These are phyloP conservation scores for Plectosphaerella cucumerina DNA, from an alignment of 2,329 filamentous ascomycete genomes.

Conservation along the genomic window DNA sequence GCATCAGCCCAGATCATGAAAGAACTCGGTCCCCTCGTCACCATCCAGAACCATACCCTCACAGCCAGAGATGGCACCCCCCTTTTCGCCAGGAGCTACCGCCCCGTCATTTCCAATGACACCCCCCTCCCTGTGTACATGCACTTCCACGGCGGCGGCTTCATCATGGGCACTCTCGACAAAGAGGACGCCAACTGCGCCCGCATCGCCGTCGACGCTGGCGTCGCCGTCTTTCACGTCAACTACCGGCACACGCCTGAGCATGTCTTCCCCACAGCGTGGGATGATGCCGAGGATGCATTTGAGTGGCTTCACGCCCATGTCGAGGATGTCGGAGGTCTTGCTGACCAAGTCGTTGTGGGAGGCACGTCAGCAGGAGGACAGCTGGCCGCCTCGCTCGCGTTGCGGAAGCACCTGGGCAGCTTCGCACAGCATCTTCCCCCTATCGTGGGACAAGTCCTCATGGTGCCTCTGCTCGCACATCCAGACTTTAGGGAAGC, in stretches of 20 bases:
- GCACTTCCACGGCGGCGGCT: conserved; percentile 52
- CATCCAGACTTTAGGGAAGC: conserved; percentile 16
- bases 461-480: conserved; percentile 44
- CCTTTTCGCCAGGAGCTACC: conserved; percentile 42
- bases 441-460: conserved; percentile 41
- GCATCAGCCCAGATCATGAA: conserved; percentile 22
- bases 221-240: conserved; percentile 45
- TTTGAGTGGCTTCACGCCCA: conserved; percentile 50
- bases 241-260: conserved; percentile 58
- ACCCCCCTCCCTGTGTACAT: conserved; percentile 43
- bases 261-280: conserved; percentile 43
- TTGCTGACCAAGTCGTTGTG: conserved; percentile 32
- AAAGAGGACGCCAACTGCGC: conserved; percentile 50
- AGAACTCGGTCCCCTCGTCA: conserved; percentile 18
- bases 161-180: conserved; percentile 46
- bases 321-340: conserved; percentile 29
- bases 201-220: conserved; percentile 2
- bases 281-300: conserved; percentile 48
- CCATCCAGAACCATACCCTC: conserved; percentile 29
- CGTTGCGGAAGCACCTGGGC: conserved; percentile 29
- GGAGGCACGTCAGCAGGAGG: conserved; percentile 45
- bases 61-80: conserved; percentile 36
- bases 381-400: conserved; percentile 33
- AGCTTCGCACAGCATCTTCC: conserved; percentile 11
- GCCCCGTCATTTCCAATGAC: conserved; percentile 24